Evolutionary conservation across 192 early-diverging fungal species (phyloP).

Genomic region (Entomortierella parvispora): DNA sequence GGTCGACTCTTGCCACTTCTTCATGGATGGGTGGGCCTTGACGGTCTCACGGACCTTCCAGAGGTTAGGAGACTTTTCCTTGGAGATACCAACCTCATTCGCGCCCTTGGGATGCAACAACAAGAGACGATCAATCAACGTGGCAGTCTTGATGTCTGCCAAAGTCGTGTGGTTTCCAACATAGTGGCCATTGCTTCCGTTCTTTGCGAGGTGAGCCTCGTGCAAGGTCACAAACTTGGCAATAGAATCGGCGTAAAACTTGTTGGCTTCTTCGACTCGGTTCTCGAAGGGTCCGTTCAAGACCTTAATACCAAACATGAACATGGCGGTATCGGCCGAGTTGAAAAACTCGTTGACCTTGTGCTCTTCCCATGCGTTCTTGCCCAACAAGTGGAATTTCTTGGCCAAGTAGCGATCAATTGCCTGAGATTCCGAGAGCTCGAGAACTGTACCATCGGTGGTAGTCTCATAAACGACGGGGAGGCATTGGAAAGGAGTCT

Average conservation of each 20-base stretch:
- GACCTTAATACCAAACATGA: slow-evolving; percentile 17
- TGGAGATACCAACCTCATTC: slow-evolving; percentile 15
- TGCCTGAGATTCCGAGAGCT: slow-evolving; percentile 39
- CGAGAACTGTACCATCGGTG: slow-evolving; percentile 39
- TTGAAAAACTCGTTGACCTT: slow-evolving; percentile 50
- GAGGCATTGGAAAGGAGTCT: slow-evolving; percentile 57
- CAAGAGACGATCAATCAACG: slow-evolving; percentile 15
- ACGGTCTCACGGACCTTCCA: slow-evolving; percentile 43
- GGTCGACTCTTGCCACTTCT: no score
- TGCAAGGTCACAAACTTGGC: slow-evolving; percentile 37
- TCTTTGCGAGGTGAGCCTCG: slow-evolving; percentile 55
- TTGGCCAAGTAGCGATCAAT: slow-evolving; percentile 49
- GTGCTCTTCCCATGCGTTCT: slow-evolving; percentile 34
- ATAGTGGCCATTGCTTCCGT: slow-evolving; percentile 67
- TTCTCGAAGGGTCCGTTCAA: slow-evolving; percentile 1
- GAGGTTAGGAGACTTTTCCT: slow-evolving; percentile 25
- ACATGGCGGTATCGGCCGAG: slow-evolving; percentile 15
- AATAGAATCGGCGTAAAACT: slow-evolving; percentile 14
- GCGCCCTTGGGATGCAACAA: slow-evolving; percentile 23
- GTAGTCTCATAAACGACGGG: slow-evolving; percentile 60
- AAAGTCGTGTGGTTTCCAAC: slow-evolving; percentile 55
- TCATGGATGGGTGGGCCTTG: slow-evolving; percentile 13
- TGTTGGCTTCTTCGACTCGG: slow-evolving; percentile 33
- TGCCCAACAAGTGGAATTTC: slow-evolving; percentile 32
- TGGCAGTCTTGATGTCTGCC: slow-evolving; percentile 51